phyloP scores from a whole-genome alignment of 2,329 filamentous ascomycete genomes.

The Fusarium sp. region DNA sequence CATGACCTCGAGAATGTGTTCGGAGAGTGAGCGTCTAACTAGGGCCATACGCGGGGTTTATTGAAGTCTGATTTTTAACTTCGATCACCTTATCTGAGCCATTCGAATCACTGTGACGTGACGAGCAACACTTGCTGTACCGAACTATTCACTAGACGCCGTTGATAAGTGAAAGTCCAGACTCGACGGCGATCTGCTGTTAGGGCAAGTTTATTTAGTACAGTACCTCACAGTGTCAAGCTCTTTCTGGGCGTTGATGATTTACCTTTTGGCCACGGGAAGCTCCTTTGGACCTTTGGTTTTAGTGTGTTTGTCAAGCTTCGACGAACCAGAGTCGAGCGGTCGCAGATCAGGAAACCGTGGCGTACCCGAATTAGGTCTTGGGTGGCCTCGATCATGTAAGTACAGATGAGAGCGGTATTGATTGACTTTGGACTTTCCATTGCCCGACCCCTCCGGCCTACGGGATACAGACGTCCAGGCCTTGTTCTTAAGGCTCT shows the following conservation, averaged over 20 bases:
- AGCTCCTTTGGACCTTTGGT: constrained; percentile 30
- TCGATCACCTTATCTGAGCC: constrained; percentile 13
- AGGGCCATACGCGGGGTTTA: constrained; percentile 2
- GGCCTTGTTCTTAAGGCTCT: constrained; percentile 4
- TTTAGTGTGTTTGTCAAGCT: constrained; percentile 16
- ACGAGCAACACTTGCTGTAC: too few relatives aligned
- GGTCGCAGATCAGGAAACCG: constrained; percentile 28
- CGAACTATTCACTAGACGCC: constrained; percentile 13
- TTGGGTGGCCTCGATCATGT: constrained; percentile 41
- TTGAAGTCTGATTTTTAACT: constrained; percentile 19
- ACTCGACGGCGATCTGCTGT: background rate
- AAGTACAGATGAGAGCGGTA: constrained; percentile 33
- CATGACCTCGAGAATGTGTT: background rate
- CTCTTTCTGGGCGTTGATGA: background rate
- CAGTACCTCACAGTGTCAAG: constrained; percentile 4
- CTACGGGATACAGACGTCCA: constrained; percentile 13
- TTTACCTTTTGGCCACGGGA: constrained; percentile 30
- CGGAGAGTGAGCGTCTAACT: background rate
- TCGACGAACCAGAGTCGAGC: constrained; percentile 31
- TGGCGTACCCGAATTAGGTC: constrained; percentile 34
- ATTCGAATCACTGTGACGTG: constrained; percentile 35
- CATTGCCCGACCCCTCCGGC: constrained; percentile 2
- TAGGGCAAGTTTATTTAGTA: background rate
- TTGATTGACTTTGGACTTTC: constrained; percentile 17
- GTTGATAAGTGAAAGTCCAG: constrained; percentile 16